A percentile compares a stretch with the other conserved stretches of the same genome.
Conservation (phyloP, 2,329 filamentous ascomycete species). For the Waltergamsia citrina region DNA sequence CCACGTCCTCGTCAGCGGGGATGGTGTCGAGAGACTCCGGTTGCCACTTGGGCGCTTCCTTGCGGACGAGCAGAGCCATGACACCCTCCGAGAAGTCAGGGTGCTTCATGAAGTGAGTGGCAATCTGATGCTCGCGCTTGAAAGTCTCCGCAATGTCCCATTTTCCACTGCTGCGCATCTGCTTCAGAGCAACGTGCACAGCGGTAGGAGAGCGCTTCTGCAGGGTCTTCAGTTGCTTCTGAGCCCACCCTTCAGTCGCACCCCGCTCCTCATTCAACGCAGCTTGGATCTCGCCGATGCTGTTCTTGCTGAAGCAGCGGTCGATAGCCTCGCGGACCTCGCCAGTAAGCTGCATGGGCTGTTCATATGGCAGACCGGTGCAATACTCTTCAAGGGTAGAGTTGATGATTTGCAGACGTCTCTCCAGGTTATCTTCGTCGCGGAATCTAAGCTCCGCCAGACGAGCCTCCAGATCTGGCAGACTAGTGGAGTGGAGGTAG, state of each 20-base stretch:
- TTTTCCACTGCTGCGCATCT: conserved; percentile 64
- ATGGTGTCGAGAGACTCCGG: conserved; percentile 66
- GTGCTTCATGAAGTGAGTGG: conserved; percentile 79
- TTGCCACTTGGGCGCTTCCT: conserved; percentile 64
- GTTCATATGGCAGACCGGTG: conserved; percentile 71
- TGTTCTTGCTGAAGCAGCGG: conserved; percentile 63
- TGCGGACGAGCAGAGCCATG: conserved; percentile 66
- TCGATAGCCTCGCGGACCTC: conserved; percentile 74
- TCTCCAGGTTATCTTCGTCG: conserved; percentile 56
- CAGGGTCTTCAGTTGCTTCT: conserved; percentile 66
- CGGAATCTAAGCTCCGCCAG: conserved; percentile 83
- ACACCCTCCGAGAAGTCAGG: conserved; percentile 91
- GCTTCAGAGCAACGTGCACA: conserved; percentile 73
- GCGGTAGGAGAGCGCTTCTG: conserved; percentile 74
- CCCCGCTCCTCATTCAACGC: conserved; percentile 49
- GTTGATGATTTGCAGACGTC: conserved; percentile 67
- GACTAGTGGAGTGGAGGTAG: conserved; percentile 84
- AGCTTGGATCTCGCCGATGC: conserved; percentile 58
- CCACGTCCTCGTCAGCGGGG: conserved; percentile 39
- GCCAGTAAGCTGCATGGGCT: conserved; percentile 59
- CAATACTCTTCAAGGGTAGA: conserved; percentile 85
- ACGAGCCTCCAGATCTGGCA: conserved; percentile 73
- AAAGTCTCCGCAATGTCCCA: conserved; percentile 87
- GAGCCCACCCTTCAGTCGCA: conserved; percentile 64
- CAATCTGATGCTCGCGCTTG: conserved; percentile 75